These are phyloP conservation scores for Neurospora crassa DNA, from an alignment of 2,329 filamentous ascomycete genomes.

Conservation along the genomic window DNA sequence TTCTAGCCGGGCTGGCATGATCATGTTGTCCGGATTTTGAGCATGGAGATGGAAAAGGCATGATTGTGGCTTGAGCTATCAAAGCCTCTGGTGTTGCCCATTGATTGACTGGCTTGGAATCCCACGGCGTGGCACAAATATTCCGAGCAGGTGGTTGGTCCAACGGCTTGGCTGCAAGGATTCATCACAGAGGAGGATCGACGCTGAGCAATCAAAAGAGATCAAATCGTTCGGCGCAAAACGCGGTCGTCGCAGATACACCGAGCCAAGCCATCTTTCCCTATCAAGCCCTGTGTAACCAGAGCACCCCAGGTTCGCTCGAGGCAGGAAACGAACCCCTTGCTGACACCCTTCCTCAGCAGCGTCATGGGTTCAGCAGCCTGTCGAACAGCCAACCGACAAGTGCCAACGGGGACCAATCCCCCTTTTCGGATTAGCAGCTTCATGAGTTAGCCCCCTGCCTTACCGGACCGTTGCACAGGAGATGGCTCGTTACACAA, in stretches of 20 bases:
- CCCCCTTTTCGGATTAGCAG: background rate
- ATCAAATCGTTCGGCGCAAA: constrained; percentile 15
- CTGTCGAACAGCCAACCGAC: background rate
- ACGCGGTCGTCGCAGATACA: constrained; percentile 5
- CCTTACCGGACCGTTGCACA: background rate
- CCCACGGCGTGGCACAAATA: background rate
- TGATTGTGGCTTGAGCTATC: background rate
- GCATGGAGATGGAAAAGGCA: background rate
- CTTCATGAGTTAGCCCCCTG: background rate
- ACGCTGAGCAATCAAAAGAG: constrained; percentile 6
- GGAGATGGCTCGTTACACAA: background rate
- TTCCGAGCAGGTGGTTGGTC: background rate
- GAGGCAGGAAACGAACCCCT: background rate
- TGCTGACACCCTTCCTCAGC: background rate
- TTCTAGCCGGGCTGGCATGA: background rate
- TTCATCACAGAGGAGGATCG: background rate
- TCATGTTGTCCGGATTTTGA: background rate
- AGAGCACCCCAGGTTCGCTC: background rate
- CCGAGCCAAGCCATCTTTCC: background rate
- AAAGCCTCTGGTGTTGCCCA: background rate
- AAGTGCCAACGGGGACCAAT: background rate
- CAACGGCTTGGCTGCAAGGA: background rate
- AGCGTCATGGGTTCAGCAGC: background rate
- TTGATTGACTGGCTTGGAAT: background rate
- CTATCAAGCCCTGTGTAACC: background rate